Base-by-base conservation (phyloP, 23 red algal species). In the Gracilaria caudata region DNA sequence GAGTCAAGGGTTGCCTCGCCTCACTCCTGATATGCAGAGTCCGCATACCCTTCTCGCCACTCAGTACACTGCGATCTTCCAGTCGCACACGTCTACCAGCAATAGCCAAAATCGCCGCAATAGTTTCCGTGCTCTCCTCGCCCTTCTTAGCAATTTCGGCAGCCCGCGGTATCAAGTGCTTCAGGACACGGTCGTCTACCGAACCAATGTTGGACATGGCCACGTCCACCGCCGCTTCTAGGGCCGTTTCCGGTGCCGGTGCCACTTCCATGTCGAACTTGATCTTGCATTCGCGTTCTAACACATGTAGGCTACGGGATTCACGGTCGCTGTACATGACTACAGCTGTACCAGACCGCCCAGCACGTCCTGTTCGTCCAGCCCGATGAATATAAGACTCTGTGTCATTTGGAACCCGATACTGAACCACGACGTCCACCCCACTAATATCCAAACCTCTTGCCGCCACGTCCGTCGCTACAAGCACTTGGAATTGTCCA, bases 381-480 rank as follows among this genome's bases (percentile, higher is more conserved):
- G 94, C 73, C 29, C 97, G 93, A 88, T 99, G 97, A 45, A 99
- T 82, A 70, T 99, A 99, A 5, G 86, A 75, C 36, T 96, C 93
- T 44, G 89, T 25, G 45, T 99, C 97, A 23, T 45, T n/a, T 4
- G 97, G 97, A 70, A 94, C 81, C 20, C 92, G 82, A 55, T 87
- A 94, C 68, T 99, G 93, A 20, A 99, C 87, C 16, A 99, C 93
- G 4, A 99, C 88, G 59, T 99, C 97, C 19, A 99, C 94, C 34
- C 93, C 97, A 39, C 59, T 68, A 30, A 99, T 99, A 55, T 99
- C 97, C 40, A 99, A 46, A 30, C 97, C 97, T 44, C 97, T 93
- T 35, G 97, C 97, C 20, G 97, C 97, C 4, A 99, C 97, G 66
- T 99, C 97, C 14, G 97, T 99, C 35, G 97, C 97, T 7, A 99